Evolutionary conservation across 148 eudicot genomes (phyloP), one percentile per base, ranked within the genome.

Genomic region (Heliamphora exappendiculata): DNA sequence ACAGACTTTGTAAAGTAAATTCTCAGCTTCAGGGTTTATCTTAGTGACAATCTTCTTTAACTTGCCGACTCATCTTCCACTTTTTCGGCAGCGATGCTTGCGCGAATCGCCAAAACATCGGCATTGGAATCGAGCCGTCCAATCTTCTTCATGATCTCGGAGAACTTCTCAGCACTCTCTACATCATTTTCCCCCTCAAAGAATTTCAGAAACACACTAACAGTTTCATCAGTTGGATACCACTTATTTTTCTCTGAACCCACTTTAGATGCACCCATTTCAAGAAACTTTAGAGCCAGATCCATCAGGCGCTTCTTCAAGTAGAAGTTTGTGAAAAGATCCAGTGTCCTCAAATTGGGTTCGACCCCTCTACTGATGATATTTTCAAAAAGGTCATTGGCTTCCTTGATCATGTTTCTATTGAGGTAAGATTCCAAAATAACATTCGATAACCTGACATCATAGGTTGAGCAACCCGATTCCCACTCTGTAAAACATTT

Each of bases 401-500:
- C 88, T 74, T 89, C 79, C 55, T 81, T 77, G 19, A 84, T 80
- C 92, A 89, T 86, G 53, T 78, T 62, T 51, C 82, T 81, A 4
- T 68, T 64, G 42, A 85, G 80, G 81, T 89, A 86, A 66, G 85
- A 78, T 50, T 85, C 87, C 36, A 89, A 29, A 44, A 89, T 37
- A 57, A 89, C 86, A 82, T 86, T 89, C 20, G 78, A 37, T 36
- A 86, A 24, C 78, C 88, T 79, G 76, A 74, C 80, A 70, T 86
- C 91, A 44, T 81, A 86, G 39, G 2, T 37, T 36, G 75, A 34
- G 77, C 82, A 81, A 72, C 67, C 70, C 14, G 85, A 75, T 78
- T 86, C 89, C 92, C 92, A 89, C 76, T 86, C 88, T 45, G 69
- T 67, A 22, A 75, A 88, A 51, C 47, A 37, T 67, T 85, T 80